Conservation (phyloP, 2,329 filamentous ascomycete genomes). For the Torrubiella hemipterigena region DNA sequence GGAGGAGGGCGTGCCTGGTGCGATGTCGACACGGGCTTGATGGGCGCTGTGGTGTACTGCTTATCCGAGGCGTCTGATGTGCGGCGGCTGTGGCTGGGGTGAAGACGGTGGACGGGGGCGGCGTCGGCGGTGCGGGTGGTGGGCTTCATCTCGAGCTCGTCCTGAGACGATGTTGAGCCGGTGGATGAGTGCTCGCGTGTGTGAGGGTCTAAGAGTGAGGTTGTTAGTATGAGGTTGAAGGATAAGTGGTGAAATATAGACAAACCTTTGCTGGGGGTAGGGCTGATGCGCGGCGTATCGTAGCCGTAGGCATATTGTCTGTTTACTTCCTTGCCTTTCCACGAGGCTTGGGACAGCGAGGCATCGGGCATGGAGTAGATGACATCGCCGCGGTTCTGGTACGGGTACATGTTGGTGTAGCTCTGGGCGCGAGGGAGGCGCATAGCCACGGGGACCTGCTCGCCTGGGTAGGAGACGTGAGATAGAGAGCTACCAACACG, state of each 20-base stretch:
- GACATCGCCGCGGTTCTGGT: slow-evolving; percentile 18
- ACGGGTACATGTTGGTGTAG: slow-evolving; percentile 25
- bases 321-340: slow-evolving; percentile 31
- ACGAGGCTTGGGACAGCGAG: slow-evolving; percentile 10
- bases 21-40: too few relatives aligned
- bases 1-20: too few relatives aligned
- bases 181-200: too few relatives aligned
- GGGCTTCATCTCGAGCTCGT: slow-evolving; percentile 26
- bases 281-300: slow-evolving; percentile 21
- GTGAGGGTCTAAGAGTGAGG: slow-evolving; percentile 1
- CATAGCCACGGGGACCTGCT: slow-evolving; percentile 25
- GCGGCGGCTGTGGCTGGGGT: slow-evolving; percentile 16
- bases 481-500: slow-evolving; percentile 36
- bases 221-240: neutral
- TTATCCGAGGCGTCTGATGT: slow-evolving; percentile 18
- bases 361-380: slow-evolving; percentile 16
- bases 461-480: slow-evolving; percentile 32
- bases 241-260: slow-evolving; percentile 8
- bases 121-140: neutral
- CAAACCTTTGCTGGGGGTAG: slow-evolving; percentile 25
- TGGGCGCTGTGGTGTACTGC: too few relatives aligned
- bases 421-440: slow-evolving; percentile 30
- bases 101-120: slow-evolving; percentile 10
- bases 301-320: slow-evolving; percentile 13
- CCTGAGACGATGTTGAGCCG: slow-evolving; percentile 25